These are phyloP conservation scores for Iris pallida DNA, from an alignment of 116 monocot species.

Conservation along the genomic window DNA sequence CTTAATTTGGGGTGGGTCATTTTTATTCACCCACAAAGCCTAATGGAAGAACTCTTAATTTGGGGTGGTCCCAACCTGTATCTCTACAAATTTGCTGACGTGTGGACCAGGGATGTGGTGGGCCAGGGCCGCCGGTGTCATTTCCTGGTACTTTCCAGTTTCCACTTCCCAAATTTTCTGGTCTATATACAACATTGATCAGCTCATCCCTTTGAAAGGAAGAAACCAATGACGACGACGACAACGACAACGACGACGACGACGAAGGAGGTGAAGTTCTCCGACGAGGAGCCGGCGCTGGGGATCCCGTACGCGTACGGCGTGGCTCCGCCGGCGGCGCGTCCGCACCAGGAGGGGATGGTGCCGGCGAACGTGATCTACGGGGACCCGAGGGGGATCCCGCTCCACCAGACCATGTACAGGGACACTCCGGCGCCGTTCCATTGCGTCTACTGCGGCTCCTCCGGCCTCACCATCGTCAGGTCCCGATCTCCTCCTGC, in stretches of 20 bases:
- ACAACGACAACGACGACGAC: too few relatives aligned
- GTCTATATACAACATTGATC: too few relatives aligned
- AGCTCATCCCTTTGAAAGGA: too few relatives aligned
- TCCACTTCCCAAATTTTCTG: too few relatives aligned
- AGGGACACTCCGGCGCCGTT: conserved; percentile 73
- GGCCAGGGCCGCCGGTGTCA: too few relatives aligned
- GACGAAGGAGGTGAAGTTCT: conserved; percentile 14
- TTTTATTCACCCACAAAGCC: too few relatives aligned
- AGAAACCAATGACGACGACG: not conserved
- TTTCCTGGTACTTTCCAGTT: too few relatives aligned
- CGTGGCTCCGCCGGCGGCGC: not conserved
- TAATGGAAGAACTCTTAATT: too few relatives aligned
- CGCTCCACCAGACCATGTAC: conserved; percentile 75
- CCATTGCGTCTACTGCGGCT: conserved; percentile 63
- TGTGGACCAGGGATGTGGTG: too few relatives aligned
- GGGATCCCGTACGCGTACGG: conserved; percentile 49
- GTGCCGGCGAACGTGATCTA: conserved; percentile 64
- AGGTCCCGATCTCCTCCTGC: conserved; percentile 21
- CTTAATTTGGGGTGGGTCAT: too few relatives aligned
- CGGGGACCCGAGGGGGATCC: conserved; percentile 67
- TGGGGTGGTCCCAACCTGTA: too few relatives aligned
- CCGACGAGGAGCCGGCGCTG: conserved; percentile 40
- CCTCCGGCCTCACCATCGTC: conserved; percentile 67
- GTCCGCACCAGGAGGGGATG: conserved; percentile 53
- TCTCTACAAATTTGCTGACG: too few relatives aligned